A percentile compares a stretch with the other conserved stretches of the same genome.
Conservation (phyloP, 1,284 basidiomycete species). For the Heterobasidion irregulare region DNA sequence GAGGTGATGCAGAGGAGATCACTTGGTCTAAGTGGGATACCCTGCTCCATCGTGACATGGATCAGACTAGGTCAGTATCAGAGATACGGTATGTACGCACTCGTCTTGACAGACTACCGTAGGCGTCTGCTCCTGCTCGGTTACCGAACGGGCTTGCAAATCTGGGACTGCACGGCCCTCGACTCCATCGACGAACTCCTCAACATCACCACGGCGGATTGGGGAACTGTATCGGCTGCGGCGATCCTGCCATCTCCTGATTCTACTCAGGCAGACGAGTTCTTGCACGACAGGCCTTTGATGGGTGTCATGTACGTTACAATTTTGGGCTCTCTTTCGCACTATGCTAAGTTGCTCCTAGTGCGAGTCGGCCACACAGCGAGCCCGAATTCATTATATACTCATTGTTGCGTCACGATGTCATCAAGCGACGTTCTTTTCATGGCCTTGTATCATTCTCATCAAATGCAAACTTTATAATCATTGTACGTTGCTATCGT, state of each 20-base stretch:
- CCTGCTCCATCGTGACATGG: conserved; percentile 11
- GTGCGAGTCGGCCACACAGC: conserved; percentile 11
- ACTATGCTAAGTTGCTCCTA: conserved; percentile 3
- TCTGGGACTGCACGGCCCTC: conserved; percentile 62
- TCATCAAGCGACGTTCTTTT: conserved; percentile 41
- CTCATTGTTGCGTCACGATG: conserved; percentile 47
- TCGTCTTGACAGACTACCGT: neutral
- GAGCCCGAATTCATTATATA: conserved; percentile 36
- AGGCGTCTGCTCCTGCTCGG: conserved; percentile 53
- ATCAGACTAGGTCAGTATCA: conserved; percentile 20
- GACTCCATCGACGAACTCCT: conserved; percentile 46
- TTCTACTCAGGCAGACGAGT: conserved; percentile 16
- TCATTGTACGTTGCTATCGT: conserved; percentile 37
- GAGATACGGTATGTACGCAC: conserved; percentile 11
- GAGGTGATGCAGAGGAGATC: conserved; percentile 20
- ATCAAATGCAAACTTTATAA: conserved; percentile 41
- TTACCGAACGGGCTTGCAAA: conserved; percentile 51
- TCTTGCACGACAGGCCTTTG: conserved; percentile 32
- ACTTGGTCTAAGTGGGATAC: conserved; percentile 25
- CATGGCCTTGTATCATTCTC: conserved; percentile 38
- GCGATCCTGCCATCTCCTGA: conserved; percentile 33
- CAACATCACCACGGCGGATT: conserved; percentile 31
- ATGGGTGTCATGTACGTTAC: conserved; percentile 50
- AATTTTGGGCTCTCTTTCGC: neutral
- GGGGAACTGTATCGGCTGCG: conserved; percentile 33